These are phyloP conservation scores for Chytridium lagenaria DNA, from an alignment of 371 early-diverging fungal genomes.

Conservation along the genomic window DNA sequence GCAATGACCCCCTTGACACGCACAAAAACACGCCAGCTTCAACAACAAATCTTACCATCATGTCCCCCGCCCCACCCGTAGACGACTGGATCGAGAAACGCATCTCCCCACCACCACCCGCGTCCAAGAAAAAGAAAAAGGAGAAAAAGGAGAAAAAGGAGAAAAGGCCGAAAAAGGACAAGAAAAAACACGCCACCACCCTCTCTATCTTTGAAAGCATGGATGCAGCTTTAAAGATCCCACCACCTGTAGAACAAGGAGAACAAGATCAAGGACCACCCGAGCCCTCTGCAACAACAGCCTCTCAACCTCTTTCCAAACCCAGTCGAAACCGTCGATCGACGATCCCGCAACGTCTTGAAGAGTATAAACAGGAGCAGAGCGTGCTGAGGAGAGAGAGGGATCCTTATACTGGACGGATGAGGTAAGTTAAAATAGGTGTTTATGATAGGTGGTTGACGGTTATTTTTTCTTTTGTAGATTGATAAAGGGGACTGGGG, in stretches of 20 bases:
- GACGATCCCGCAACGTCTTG: background rate
- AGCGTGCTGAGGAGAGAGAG: background rate
- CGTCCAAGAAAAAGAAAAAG: too few species aligned
- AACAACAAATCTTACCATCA: too few species aligned
- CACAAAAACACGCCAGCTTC: too few species aligned
- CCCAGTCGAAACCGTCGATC: background rate
- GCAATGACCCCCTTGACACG: too few species aligned
- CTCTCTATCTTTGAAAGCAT: background rate
- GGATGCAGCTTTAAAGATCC: background rate
- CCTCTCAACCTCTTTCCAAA: background rate
- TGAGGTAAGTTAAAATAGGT: background rate
- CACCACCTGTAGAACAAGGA: background rate
- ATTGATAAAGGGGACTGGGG: background rate
- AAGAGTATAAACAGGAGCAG: background rate
- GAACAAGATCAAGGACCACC: background rate
- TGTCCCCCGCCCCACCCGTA: too few species aligned
- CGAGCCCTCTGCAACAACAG: background rate
- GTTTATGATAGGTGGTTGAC: background rate
- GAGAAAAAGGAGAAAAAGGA: slow-evolving; percentile 8
- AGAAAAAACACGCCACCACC: slow-evolving; percentile 1
- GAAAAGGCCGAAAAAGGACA: background rate
- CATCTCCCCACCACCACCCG: too few species aligned
- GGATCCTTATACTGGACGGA: background rate
- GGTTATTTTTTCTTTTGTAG: background rate
- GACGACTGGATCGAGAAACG: too few species aligned